Percentiles rank a stretch among this genome's conserved stretches.
These are phyloP conservation scores for Cymbidium sinense DNA, from an alignment of 106 monocot species.

Conservation along the genomic window DNA sequence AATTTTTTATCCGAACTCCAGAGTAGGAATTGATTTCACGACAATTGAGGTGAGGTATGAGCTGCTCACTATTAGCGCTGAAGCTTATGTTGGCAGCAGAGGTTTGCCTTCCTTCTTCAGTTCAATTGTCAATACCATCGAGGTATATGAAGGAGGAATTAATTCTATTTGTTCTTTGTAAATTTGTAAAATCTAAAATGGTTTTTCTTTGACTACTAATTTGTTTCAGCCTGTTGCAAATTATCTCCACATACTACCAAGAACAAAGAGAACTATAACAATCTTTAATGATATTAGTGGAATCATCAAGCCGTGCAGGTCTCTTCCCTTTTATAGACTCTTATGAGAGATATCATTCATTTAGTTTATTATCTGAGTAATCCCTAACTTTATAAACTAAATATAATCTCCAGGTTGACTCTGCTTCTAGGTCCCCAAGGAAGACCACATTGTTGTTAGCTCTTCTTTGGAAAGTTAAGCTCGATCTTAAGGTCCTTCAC, in stretches of 20 bases:
- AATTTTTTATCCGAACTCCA: slow-evolving; percentile 7
- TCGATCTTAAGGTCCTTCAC: slow-evolving; percentile 33
- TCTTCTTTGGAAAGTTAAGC: slow-evolving; percentile 49
- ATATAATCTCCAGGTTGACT: slow-evolving; percentile 39
- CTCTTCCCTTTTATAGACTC: neutral
- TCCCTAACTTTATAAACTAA: neutral
- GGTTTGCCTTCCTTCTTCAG: slow-evolving; percentile 59
- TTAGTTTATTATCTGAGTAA: neutral
- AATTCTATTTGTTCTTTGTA: slow-evolving; percentile 1
- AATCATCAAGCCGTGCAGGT: slow-evolving; percentile 57
- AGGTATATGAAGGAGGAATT: slow-evolving; percentile 21
- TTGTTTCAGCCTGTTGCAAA: slow-evolving; percentile 24
- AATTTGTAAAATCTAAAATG: neutral
- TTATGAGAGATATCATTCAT: neutral
- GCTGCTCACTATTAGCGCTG: slow-evolving; percentile 41
- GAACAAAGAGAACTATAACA: slow-evolving; percentile 33
- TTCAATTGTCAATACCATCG: slow-evolving; percentile 36
- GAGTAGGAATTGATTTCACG: slow-evolving; percentile 63
- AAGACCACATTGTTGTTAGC: slow-evolving; percentile 58
- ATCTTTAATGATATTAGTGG: slow-evolving; percentile 48
- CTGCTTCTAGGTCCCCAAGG: slow-evolving; percentile 61
- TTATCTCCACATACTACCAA: slow-evolving; percentile 36
- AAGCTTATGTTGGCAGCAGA: slow-evolving; percentile 46
- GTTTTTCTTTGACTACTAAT: neutral
- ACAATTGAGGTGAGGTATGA: slow-evolving; percentile 73